Evolutionary conservation across 176 grass and related monocot species (phyloP), one percentile per base, ranked within the genome.

Genomic region (Rhynchospora breviuscula): DNA sequence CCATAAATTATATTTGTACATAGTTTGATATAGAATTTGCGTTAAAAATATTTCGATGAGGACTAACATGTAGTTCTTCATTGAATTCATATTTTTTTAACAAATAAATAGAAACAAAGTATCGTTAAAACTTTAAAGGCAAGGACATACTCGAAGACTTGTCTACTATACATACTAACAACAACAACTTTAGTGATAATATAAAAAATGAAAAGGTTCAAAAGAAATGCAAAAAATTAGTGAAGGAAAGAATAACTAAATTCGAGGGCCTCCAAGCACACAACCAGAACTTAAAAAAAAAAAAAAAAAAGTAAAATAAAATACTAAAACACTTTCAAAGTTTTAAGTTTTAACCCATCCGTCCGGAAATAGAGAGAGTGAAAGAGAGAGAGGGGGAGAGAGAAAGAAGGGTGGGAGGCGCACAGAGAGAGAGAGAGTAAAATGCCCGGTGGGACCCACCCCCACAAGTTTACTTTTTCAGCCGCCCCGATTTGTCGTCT

Each of bases 401-500:
- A 29, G 2, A 61, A 7, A 14, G 0, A 29, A 1, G 1, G 35
- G 35, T 40, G 35, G 35, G 35, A 2, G 35, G 35, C 35, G 4
- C 35, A 40, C 35, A 40, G 35, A 40, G 35, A 40, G 35, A 43
- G 15, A 79, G 58, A 71, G 64, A 31, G 73, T 40, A 52, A 70
- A 87, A 81, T 72, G 81, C 4, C 14, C 0, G 8, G 75, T 63
- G 85, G 93, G 91, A 0, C 86, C 88, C 88, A 43, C 22, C 10
- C 12, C 51, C 12, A 47, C 77, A 68, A 84, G 90, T 84, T 92
- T 93, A 89, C 83, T 91, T 91, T 91, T 91, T 80, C 43, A 88
- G 91, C 86, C 87, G 91, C 71, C 87, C 89, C 81, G 81, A 86
- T 91, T 97, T 93, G 91, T 93, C 91, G 89, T 93, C 87, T 97